Conservation (phyloP, 2,329 filamentous ascomycete genomes). For the Talaromyces verruculosus region DNA sequence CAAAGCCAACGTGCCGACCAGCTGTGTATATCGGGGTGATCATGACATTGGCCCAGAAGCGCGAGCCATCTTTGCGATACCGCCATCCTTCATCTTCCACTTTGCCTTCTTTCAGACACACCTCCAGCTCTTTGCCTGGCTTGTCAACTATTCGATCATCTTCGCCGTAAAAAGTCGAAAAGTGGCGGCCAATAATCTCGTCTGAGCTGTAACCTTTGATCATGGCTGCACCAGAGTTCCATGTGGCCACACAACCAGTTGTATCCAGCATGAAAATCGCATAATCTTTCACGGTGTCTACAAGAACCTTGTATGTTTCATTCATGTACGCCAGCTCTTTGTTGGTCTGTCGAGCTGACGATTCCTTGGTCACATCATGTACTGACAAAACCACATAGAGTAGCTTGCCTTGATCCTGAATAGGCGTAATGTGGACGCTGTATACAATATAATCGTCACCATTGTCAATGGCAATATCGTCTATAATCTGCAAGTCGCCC, state of each 20-base stretch:
- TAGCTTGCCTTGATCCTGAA: slow-evolving; percentile 42
- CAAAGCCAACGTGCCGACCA: slow-evolving; percentile 56
- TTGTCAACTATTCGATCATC: slow-evolving; percentile 54
- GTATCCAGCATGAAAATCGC: slow-evolving; percentile 64
- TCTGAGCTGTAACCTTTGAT: slow-evolving; percentile 57
- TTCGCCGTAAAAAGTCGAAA: slow-evolving; percentile 57
- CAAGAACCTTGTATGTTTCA: slow-evolving; percentile 61
- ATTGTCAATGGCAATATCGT: slow-evolving; percentile 25
- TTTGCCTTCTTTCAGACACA: slow-evolving; percentile 56
- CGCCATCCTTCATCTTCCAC: slow-evolving; percentile 63
- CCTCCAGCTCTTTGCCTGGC: slow-evolving; percentile 53
- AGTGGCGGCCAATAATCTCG: slow-evolving; percentile 60
- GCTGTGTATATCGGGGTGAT: slow-evolving; percentile 58
- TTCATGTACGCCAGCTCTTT: slow-evolving; percentile 46
- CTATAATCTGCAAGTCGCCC: slow-evolving; percentile 36
- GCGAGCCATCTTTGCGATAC: slow-evolving; percentile 57
- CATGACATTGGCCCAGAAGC: slow-evolving; percentile 62
- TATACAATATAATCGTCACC: slow-evolving; percentile 23
- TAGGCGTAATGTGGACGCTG: slow-evolving; percentile 44
- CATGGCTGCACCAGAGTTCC: slow-evolving; percentile 58
- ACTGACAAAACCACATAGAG: slow-evolving; percentile 48
- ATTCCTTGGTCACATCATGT: slow-evolving; percentile 39
- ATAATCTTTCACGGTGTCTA: slow-evolving; percentile 62
- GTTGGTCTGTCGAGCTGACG: slow-evolving; percentile 28
- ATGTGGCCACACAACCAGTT: slow-evolving; percentile 56